These are phyloP conservation scores for Salvia hispanica DNA, from an alignment of 257 asterid genomes.

Conservation along the genomic window DNA sequence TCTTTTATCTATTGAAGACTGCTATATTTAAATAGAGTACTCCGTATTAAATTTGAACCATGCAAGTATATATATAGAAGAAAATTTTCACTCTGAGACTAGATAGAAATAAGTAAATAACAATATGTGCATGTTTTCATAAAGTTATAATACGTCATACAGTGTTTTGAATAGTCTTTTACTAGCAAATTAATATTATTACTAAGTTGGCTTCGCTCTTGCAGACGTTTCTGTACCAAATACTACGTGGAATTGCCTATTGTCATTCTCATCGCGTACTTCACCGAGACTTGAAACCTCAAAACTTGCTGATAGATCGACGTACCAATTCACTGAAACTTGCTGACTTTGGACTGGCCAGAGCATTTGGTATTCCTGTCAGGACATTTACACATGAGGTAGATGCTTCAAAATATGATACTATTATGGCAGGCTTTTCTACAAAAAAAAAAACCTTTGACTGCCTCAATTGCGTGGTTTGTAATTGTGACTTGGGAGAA, in stretches of 20 bases:
- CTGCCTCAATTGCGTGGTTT: not conserved
- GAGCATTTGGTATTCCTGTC: slow-evolving; percentile 97
- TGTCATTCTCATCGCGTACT: slow-evolving; percentile 96
- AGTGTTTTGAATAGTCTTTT: slow-evolving; percentile 16
- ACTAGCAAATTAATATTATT: slow-evolving; percentile 29
- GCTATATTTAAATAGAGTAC: not conserved
- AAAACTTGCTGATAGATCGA: slow-evolving; percentile 89
- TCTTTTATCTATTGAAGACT: not conserved
- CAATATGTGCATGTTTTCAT: not conserved
- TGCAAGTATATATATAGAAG: not conserved
- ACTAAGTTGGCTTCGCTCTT: slow-evolving; percentile 29
- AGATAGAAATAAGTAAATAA: not conserved
- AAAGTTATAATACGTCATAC: not conserved
- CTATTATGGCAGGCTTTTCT: slow-evolving; percentile 7
- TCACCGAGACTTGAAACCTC: slow-evolving; percentile 96
- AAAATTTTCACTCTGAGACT: not conserved
- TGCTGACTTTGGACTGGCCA: slow-evolving; percentile 96
- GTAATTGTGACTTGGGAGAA: slow-evolving; percentile 6
- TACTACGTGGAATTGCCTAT: slow-evolving; percentile 88
- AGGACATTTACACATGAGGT: slow-evolving; percentile 97
- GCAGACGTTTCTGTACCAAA: slow-evolving; percentile 84
- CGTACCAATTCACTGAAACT: slow-evolving; percentile 85
- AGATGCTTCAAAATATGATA: slow-evolving; percentile 19
- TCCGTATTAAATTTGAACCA: not conserved
- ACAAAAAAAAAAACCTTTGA: not conserved